A percentile compares a stretch with the other conserved stretches of the same genome.
phyloP scores from a whole-genome alignment of 1,284 basidiomycete genomes.

The Heterobasidion annosum region DNA sequence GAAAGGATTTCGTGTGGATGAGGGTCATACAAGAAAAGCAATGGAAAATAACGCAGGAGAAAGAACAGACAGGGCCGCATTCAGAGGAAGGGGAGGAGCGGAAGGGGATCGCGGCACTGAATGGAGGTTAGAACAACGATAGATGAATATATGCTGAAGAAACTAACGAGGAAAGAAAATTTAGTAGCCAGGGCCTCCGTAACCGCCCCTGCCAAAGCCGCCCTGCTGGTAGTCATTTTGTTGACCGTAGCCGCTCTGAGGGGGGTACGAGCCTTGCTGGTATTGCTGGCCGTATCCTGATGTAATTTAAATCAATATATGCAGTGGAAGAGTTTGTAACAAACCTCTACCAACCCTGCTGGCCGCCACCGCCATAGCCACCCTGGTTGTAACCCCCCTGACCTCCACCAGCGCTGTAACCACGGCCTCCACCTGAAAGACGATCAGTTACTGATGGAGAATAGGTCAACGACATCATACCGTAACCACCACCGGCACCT shows the following conservation, averaged over 20 bases:
- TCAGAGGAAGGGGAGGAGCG: constrained; percentile 2
- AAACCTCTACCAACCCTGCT: constrained; percentile 3
- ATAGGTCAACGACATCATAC: background rate
- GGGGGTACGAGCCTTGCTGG: constrained; percentile 10
- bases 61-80: background rate
- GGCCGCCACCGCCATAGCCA: constrained; percentile 19
- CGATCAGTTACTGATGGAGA: background rate
- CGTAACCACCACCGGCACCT: background rate
- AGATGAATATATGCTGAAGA: background rate
- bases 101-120: constrained; percentile 1
- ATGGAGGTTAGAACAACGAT: background rate
- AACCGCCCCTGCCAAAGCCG: constrained; percentile 18
- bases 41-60: constrained; percentile 4
- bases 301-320: background rate
- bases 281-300: constrained; percentile 18
- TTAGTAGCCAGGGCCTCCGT: constrained; percentile 15
- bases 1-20: constrained; percentile 26
- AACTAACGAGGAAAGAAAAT: background rate
- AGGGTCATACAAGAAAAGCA: constrained; percentile 20
- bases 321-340: background rate
- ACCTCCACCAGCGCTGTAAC: constrained; percentile 17
- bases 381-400: constrained; percentile 20
- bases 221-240: constrained; percentile 17
- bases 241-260: constrained; percentile 20
- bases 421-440: constrained; percentile 9